Evolutionary conservation across 1,284 basidiomycete genomes (phyloP), one percentile per base, ranked within the genome.

Genomic region (Coniferiporia weirii): DNA sequence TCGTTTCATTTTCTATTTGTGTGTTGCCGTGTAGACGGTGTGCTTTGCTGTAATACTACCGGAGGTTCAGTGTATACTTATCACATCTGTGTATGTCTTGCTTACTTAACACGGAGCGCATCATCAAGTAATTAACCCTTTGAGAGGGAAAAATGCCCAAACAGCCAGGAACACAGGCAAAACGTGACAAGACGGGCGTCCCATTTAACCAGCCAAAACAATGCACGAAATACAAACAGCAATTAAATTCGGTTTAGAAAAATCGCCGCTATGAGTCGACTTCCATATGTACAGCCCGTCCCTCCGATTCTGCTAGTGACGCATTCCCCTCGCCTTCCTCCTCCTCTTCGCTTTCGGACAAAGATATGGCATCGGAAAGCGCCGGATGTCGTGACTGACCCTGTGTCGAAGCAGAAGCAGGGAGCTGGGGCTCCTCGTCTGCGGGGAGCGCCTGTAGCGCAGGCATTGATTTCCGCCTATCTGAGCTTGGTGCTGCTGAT

Each of bases 281-380:
- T 52, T 53, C 57, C 51, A 59, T 47, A 6, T 34, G 4, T 32
- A 43, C 43, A 12, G 43, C 27, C 10, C 36, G 48, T 32, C 46
- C 51, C 13, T 32, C 32, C 20, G 35, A n/a, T 10, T 50, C 36
- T 22, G 45, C 57, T 12, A 17, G n/a, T 35, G 34, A 6, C 20
- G 35, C 22, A 38, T 56, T 35, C 10, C 47, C 52, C 19, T 55
- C 52, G 15, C n/a, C 44, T 32, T 20, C 50, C 3, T 32, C 38
- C 22, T 52, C 51, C 40, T 59, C 57, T 7, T 36, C 58, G 45
- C 54, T 34, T 19, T 54, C 58, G 7, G 57, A 51, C 7, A 59
- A 44, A 22, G 52, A 17, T 9, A 59, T 34, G 4, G 32, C 27
- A 8, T 49, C 20, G 15, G 35, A 27, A 27, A 55, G 46, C 4